These are phyloP conservation scores for Fusarium verrucosum DNA, from an alignment of 2,329 filamentous ascomycete species.

Conservation along the genomic window DNA sequence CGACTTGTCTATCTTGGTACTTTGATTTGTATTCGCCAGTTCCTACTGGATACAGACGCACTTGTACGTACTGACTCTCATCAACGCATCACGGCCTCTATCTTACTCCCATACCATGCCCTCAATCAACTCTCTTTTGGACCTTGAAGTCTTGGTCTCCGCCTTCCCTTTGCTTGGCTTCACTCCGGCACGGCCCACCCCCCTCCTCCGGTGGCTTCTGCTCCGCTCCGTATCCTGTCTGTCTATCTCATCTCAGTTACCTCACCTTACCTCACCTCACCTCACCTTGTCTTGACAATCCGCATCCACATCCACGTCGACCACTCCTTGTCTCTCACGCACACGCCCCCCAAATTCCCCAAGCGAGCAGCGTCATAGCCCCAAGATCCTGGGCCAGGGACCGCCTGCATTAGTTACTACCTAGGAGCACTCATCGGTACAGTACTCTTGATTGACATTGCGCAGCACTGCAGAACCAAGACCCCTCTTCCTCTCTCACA, in stretches of 20 bases:
- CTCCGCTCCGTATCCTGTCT: slow-evolving; percentile 23
- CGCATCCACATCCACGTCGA: slow-evolving; percentile 33
- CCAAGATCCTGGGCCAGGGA: slow-evolving; percentile 53
- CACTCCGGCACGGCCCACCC: slow-evolving; percentile 35
- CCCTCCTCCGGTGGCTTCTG: slow-evolving; percentile 35
- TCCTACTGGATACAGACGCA: slow-evolving; percentile 22
- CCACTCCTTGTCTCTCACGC: slow-evolving; percentile 36
- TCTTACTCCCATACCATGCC: background rate
- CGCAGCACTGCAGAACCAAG: slow-evolving; percentile 64
- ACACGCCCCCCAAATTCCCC: slow-evolving; percentile 40
- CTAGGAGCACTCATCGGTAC: slow-evolving; percentile 43
- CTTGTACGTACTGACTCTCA: slow-evolving; percentile 26
- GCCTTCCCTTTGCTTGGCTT: slow-evolving; percentile 16
- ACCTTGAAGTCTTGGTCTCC: slow-evolving; percentile 29
- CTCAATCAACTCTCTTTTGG: slow-evolving; percentile 1
- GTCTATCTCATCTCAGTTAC: slow-evolving; percentile 16
- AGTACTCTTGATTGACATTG: slow-evolving; percentile 62
- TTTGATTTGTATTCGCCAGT: slow-evolving; percentile 23
- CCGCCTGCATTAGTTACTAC: slow-evolving; percentile 45
- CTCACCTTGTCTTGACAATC: slow-evolving; percentile 26
- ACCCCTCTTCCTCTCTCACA: slow-evolving; percentile 41
- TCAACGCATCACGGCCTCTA: slow-evolving; percentile 17
- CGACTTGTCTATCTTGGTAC: slow-evolving; percentile 31
- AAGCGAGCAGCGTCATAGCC: slow-evolving; percentile 55
- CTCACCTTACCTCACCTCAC: slow-evolving; percentile 2